Evolutionary conservation across 148 eudicot genomes (phyloP), one percentile per base, ranked within the genome.

Genomic region (Amaranthus hypochondriacus): DNA sequence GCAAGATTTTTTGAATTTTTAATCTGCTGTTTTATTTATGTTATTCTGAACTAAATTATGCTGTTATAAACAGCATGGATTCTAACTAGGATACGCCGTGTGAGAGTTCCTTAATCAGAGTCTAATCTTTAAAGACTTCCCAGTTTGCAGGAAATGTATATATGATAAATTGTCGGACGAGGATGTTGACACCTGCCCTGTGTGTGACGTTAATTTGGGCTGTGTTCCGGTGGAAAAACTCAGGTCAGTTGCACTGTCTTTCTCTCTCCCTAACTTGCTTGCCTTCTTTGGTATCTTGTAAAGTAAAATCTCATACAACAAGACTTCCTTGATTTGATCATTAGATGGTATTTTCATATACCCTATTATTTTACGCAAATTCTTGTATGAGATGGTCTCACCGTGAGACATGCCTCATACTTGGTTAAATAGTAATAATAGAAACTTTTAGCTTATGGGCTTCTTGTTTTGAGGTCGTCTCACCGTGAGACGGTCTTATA

Each of bases 71-170:
- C 7, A 39, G 43, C 43, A 7, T 21, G 9, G 39, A 1, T 60
- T 5, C 39, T 60, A 28, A 28, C 64, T 60, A 3, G 9, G 46
- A 12, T 28, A 28, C 64, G 39, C 48, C 39, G 6, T 79, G 66
- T 48, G 39, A 56, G 58, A 44, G 49, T 43, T 53, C 39, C 48
- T 63, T 57, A 61, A 72, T 46, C 39, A 28, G 39, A 60, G 56
- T 55, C 52, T 28, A 28, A 15, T 57, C 52, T 69, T 73, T 67
- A 65, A 28, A 28, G 39, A 53, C 68, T 62, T 43, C 77, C 46
- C 84, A 93, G 98, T 91, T 83, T 93, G 98, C 87, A 91, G 92
- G 82, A 91, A 86, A 73, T 93, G 98, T 75, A 93, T 93, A 64
- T 86, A 87, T 71, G 83, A 87, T 49, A 93, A 86, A 78, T 78